Base-by-base conservation (phyloP, 1,284 basidiomycete genomes). In the Meira miltonrushii region DNA sequence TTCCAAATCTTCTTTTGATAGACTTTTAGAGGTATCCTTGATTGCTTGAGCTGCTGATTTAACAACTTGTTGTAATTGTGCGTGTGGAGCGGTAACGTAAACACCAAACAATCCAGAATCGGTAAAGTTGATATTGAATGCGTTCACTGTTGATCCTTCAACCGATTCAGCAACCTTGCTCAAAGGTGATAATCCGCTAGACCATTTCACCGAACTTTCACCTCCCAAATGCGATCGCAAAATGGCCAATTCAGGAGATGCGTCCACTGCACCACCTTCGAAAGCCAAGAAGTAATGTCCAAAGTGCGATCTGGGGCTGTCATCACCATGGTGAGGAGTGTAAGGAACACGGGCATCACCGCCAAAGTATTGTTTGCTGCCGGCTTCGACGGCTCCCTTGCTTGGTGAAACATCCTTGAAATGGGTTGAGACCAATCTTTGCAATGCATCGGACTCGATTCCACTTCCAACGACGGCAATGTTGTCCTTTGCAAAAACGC, bases 261-360 rank as follows among this genome's bases (percentile, higher is more conserved):
- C 58, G 19, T 41, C 41, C 17, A 61, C 62, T 38, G 60, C 63
- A 9, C 68, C 75, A 38, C 73, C 74, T 58, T 77, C 65, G 49
- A 74, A 78, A 39, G 61, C 75, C 50, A 78, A 60, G 52, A 77
- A 69, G 52, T 75, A 72, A 67, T 78, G 74, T 44, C 66, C 73
- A 52, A 64, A 57, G 54, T 64, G 57, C 43, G 67, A 68, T 25
- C 55, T 65, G 37, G 62, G 65, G 62, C 63, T 59, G 50, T 69
- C 67, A n/a, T 63, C 53, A 33, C 71, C 72, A 59, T 76, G 72
- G 11, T 70, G 62, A 17, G 72, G 68, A 17, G 64, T 55, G 47
- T 69, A 73, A 39, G 68, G 64, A 4, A 72, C 65, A 15, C 75
- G 71, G 61, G 64, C 66, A 54, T 77, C 75, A 54, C 75, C 75